phyloP scores from a whole-genome alignment of 2,329 filamentous ascomycete species.

The Emergomyces orientalis region DNA sequence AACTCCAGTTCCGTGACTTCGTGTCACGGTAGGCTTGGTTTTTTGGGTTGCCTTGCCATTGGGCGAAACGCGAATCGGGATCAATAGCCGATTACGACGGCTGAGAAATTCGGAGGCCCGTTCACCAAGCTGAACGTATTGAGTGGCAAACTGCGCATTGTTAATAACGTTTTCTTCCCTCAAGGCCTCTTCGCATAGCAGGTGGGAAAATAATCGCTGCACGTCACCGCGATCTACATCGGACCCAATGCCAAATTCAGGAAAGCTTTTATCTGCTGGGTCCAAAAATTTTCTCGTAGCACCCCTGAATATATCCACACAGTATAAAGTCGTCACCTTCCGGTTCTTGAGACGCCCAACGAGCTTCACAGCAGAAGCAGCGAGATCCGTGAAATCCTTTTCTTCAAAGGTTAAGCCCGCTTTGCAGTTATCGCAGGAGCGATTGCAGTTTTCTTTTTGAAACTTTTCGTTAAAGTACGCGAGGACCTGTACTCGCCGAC shows the following conservation, averaged over 20 bases:
- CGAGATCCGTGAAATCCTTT: slow-evolving; percentile 68
- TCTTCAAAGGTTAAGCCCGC: slow-evolving; percentile 61
- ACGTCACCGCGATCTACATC: slow-evolving; percentile 64
- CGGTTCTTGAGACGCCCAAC: slow-evolving; percentile 39
- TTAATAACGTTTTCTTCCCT: slow-evolving; percentile 60
- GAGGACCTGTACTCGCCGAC: slow-evolving; percentile 77
- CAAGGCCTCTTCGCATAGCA: slow-evolving; percentile 66
- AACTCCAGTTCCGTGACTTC: slow-evolving; percentile 22
- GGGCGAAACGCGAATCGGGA: slow-evolving; percentile 47
- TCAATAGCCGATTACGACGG: slow-evolving; percentile 38
- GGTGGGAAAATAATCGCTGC: slow-evolving; percentile 70
- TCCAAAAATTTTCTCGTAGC: slow-evolving; percentile 51
- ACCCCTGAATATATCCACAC: slow-evolving; percentile 75
- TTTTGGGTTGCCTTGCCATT: slow-evolving; percentile 25
- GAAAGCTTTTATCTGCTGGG: slow-evolving; percentile 42
- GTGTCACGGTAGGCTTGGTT: slow-evolving; percentile 16
- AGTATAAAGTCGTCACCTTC: slow-evolving; percentile 62
- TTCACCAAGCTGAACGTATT: slow-evolving; percentile 49
- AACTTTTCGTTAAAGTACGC: slow-evolving; percentile 93
- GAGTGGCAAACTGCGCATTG: slow-evolving; percentile 56
- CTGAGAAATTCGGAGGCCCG: slow-evolving; percentile 40
- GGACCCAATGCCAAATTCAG: slow-evolving; percentile 59
- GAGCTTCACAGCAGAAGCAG: slow-evolving; percentile 59
- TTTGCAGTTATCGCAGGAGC: slow-evolving; percentile 81
- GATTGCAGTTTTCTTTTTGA: slow-evolving; percentile 57